Evolutionary conservation across 2,329 filamentous ascomycete species (phyloP).

Genomic region (Emergomyces orientalis): DNA sequence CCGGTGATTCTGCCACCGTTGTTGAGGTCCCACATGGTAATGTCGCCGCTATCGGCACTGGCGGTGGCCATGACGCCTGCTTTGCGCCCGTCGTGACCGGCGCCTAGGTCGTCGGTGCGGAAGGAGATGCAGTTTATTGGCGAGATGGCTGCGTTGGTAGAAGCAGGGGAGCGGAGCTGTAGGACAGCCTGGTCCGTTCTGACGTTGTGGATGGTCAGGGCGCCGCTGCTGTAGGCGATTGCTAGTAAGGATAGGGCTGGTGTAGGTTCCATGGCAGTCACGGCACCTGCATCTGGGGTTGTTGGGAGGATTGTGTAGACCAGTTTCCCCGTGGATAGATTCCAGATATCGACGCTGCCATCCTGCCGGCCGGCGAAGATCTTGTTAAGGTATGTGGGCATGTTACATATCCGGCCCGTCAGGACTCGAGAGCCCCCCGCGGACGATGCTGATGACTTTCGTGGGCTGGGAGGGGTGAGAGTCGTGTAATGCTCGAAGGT

Average conservation of each 20-base stretch:
- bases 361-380: constrained; percentile 80
- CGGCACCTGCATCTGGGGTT: constrained; percentile 60
- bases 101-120: constrained; percentile 77
- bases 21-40: constrained; percentile 95
- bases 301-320: constrained; percentile 83
- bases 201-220: constrained; percentile 72
- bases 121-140: constrained; percentile 79
- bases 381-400: constrained; percentile 96
- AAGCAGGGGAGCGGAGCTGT: constrained; percentile 54
- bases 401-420: constrained; percentile 68
- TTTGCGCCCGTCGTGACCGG: constrained; percentile 73
- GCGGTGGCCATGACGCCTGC: constrained; percentile 92
- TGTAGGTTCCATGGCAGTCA: constrained; percentile 79
- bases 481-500: constrained; percentile 87
- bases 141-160: constrained; percentile 33
- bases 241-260: constrained; percentile 78
- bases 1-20: constrained; percentile 78
- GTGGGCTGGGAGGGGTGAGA: constrained; percentile 51
- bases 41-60: constrained; percentile 67
- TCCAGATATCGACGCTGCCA: constrained; percentile 94
- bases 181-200: constrained; percentile 66
- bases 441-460: constrained; percentile 31
- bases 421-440: constrained; percentile 52
- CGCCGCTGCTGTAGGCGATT: constrained; percentile 74
- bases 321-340: constrained; percentile 81